Percentiles rank a stretch among this genome's conserved stretches.
Conservation (phyloP, 768 basidiomycete species). For the Mycena rebaudengoi region DNA sequence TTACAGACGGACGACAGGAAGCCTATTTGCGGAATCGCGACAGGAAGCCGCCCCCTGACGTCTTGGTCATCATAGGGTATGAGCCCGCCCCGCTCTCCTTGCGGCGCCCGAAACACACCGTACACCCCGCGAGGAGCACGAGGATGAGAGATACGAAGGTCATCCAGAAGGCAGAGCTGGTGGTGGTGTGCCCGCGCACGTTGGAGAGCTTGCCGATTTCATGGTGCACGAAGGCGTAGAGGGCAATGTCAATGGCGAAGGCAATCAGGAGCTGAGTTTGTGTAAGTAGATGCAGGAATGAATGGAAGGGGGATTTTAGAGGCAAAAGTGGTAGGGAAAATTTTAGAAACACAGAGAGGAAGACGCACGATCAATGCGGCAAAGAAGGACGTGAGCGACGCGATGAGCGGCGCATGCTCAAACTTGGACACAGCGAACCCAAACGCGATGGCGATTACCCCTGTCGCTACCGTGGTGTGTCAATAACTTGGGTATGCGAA, state of each 20-base stretch:
- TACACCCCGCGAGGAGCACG: not conserved
- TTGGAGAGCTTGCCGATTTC: not conserved
- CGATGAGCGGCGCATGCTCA: not conserved
- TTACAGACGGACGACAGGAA: too few species aligned
- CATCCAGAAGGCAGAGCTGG: conserved; percentile 23
- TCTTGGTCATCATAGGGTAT: not conserved
- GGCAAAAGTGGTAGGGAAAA: too few species aligned
- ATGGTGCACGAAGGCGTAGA: conserved; percentile 15
- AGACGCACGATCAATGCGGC: conserved; percentile 13
- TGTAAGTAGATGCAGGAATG: not conserved
- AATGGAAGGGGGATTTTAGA: too few species aligned
- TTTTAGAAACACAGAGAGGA: too few species aligned
- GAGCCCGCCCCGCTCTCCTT: not conserved
- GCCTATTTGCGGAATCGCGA: conserved; percentile 7
- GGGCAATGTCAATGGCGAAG: conserved; percentile 22
- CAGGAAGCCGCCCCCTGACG: not conserved
- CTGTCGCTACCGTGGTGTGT: not conserved
- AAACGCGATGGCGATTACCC: conserved; percentile 11
- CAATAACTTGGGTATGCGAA: not conserved
- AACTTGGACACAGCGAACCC: conserved; percentile 7
- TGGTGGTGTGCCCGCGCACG: not conserved
- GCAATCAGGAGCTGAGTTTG: conserved; percentile 1
- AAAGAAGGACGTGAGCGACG: not conserved
- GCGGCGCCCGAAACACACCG: conserved; percentile 8
- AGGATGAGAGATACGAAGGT: conserved; percentile 23